Evolutionary conservation across 768 basidiomycete species (phyloP).

Genomic region (Tremella fuciformis): DNA sequence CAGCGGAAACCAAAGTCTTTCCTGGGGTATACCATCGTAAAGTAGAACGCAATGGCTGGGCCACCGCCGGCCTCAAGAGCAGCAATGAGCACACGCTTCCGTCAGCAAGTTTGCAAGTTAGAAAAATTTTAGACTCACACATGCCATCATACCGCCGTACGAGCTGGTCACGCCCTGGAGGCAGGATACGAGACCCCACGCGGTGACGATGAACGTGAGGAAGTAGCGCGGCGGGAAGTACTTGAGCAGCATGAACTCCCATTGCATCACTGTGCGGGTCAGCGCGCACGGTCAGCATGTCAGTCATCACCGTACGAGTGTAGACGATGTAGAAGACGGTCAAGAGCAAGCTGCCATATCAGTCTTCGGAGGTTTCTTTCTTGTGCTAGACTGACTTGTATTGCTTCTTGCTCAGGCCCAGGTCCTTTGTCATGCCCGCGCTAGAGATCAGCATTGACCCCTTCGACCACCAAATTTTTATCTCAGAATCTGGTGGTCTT

Average conservation of each 20-base stretch:
- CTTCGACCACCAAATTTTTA: background rate
- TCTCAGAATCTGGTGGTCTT: background rate
- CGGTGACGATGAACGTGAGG: constrained; percentile 15
- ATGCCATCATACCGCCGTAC: constrained; percentile 25
- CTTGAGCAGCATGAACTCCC: constrained; percentile 23
- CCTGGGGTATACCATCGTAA: constrained; percentile 25
- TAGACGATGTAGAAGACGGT: constrained; percentile 31
- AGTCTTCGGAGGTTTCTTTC: background rate
- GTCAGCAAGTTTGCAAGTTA: constrained; percentile 7
- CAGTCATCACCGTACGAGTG: background rate
- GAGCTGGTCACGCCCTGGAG: constrained; percentile 25
- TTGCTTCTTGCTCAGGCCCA: constrained; percentile 18
- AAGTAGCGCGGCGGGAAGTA: constrained; percentile 17
- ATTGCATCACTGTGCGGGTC: constrained; percentile 8
- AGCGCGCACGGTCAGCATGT: too few relatives aligned
- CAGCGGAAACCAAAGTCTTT: constrained; percentile 27
- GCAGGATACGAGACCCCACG: constrained; percentile 23
- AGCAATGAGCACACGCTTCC: constrained; percentile 24
- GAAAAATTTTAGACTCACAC: constrained; percentile 15
- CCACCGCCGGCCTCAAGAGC: constrained; percentile 25
- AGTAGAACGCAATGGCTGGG: constrained; percentile 25
- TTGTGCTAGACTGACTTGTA: constrained; percentile 18
- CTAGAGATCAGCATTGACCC: background rate
- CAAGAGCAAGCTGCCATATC: constrained; percentile 10
- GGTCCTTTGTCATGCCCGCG: constrained; percentile 22